Evolutionary conservation across 306 rosid genomes (phyloP), one percentile per base, ranked within the genome.

Genomic region (Malus domestica): DNA sequence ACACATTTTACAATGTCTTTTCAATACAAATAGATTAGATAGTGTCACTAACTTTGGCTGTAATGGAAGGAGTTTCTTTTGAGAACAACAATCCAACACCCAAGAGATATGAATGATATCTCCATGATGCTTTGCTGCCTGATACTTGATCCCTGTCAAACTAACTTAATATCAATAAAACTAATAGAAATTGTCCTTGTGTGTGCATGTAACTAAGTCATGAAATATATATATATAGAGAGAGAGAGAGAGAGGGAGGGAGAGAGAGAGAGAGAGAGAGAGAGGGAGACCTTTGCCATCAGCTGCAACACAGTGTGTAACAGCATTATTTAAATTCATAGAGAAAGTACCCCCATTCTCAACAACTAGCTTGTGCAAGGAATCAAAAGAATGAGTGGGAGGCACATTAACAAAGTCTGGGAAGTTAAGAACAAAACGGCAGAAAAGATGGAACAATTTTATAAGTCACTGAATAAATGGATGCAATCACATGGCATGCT

Each of bases 301-400:
- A 70, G 96, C 95, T 59, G 97, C 96, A 85, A 92, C 81, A 80
- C 93, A 83, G 83, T 94, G 97, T 23, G 95, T 92, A 77, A 94
- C 98, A 25, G 95, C 88, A 49, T 83, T 89, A 78, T 90, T 94
- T 81, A 92, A 77, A 79, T 94, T 94, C 98, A 94, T 94, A 0
- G 98, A 94, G 90, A 94, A 92, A 71, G 87, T 80, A 76, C 98
- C 98, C 75, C 98, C 98, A 85, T 90, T 90, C 87, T 92, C 96
- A 61, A 85, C 98, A 81, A 92, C 76, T 77, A 90, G 79, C 86
- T 90, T 92, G 86, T 88, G 98, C 76, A 94, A 76, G 83, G 86
- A 86, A 82, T 94, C 95, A 13, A 90, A 89, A 72, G 98, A 87
- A 79, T 83, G 83, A 49, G 84, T 86, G 80, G 91, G 79, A 81